phyloP scores from a whole-genome alignment of 805 yeast genomes.

The Yarrowia divulgata region DNA sequence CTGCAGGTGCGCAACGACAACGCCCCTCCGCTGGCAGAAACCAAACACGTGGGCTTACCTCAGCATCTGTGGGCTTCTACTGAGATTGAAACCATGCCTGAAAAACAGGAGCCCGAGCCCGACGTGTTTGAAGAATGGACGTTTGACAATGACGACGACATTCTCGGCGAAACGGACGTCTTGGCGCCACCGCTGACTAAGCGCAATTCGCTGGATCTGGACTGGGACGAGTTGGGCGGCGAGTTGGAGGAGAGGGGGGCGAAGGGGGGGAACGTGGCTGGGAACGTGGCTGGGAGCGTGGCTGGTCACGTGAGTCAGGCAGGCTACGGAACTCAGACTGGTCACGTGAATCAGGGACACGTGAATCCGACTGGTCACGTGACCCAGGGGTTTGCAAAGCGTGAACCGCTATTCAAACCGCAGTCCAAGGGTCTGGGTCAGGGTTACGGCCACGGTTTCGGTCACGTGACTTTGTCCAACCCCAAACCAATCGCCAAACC shows the following conservation, averaged over 20 bases:
- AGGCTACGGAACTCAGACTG: too few species aligned
- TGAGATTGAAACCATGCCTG: conserved; percentile 26
- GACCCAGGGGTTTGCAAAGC: too few species aligned
- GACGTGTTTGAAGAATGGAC: conserved; percentile 23
- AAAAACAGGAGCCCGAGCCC: neutral
- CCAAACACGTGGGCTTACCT: conserved; percentile 16
- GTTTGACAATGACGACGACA: conserved; percentile 28
- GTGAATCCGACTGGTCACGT: neutral
- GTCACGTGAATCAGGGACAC: too few species aligned
- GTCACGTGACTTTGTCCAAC: too few species aligned
- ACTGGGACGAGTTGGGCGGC: conserved; percentile 1
- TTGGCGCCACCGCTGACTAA: conserved; percentile 1
- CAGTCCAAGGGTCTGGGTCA: too few species aligned
- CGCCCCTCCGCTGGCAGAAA: conserved; percentile 12
- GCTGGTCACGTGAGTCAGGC: too few species aligned
- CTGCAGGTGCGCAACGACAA: conserved; percentile 34
- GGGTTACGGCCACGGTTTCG: too few species aligned
- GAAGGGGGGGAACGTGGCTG: too few species aligned
- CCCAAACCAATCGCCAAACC: conserved; percentile 29
- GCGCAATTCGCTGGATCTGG: conserved; percentile 14
- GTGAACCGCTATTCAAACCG: too few species aligned
- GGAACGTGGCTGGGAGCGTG: too few species aligned
- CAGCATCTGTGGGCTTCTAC: conserved; percentile 14
- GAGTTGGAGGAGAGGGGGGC: neutral
- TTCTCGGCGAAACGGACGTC: conserved; percentile 5